Percentiles rank a stretch among this genome's conserved stretches.
Evolutionary conservation across 345 rosid genomes (phyloP).

Genomic region (Garcia nutans): DNA sequence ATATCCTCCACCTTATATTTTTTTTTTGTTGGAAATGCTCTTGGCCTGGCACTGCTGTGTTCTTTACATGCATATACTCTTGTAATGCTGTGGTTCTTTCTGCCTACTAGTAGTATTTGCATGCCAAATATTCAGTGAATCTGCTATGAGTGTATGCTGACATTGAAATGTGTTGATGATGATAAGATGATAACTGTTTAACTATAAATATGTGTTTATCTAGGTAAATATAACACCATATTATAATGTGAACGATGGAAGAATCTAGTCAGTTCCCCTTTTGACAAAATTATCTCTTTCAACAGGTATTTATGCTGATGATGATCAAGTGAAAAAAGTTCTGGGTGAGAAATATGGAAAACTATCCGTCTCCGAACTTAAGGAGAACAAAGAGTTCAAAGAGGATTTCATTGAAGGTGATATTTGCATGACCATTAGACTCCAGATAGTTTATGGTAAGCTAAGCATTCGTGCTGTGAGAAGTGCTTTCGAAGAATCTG

Average conservation of each 20-base stretch:
- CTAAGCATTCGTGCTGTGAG: constrained; percentile 72
- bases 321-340: constrained; percentile 50
- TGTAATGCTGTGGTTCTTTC: not conserved
- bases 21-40: not conserved
- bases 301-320: constrained; percentile 77
- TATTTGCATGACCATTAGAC: constrained; percentile 65
- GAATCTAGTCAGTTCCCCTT: not conserved
- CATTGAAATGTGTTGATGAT: too few species aligned
- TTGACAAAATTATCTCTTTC: not conserved
- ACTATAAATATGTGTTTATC: not conserved
- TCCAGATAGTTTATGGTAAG: constrained; percentile 71
- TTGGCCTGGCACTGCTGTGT: not conserved
- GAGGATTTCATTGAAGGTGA: constrained; percentile 68
- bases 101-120: not conserved
- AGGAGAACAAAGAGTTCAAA: constrained; percentile 45
- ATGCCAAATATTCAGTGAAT: not conserved
- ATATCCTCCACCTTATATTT: not conserved
- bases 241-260: not conserved
- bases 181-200: not conserved
- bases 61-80: not conserved
- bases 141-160: not conserved
- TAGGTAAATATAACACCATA: not conserved
- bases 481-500: constrained; percentile 78
- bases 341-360: constrained; percentile 62
- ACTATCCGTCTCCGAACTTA: constrained; percentile 53